Percentiles rank a stretch among this genome's conserved stretches.
phyloP scores from a whole-genome alignment of 176 grass and related monocot species.

The Rhipidocladum racemiflorum region DNA sequence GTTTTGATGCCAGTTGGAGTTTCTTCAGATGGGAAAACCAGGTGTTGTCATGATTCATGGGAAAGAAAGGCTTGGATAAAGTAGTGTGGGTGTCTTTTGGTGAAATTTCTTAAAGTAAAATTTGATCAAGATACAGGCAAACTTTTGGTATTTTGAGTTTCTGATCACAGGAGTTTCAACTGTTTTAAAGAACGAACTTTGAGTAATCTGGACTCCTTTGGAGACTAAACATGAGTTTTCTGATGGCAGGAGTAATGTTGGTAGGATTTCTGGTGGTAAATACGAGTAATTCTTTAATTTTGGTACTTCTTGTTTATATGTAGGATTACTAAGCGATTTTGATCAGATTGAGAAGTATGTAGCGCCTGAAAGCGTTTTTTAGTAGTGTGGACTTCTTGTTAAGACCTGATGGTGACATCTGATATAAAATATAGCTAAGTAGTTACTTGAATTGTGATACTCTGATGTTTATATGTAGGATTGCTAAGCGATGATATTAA shows the following conservation, averaged over 20 bases:
- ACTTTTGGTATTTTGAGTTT: background rate
- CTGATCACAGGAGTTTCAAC: background rate
- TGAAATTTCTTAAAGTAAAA: background rate
- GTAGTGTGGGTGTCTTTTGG: background rate
- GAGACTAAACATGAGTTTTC: background rate
- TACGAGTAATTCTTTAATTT: background rate
- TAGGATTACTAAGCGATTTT: too few relatives aligned
- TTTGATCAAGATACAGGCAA: background rate
- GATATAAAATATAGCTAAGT: background rate
- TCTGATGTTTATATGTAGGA: background rate
- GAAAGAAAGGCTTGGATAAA: background rate
- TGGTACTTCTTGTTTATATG: too few relatives aligned
- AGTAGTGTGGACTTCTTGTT: constrained; percentile 1
- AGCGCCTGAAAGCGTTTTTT: background rate
- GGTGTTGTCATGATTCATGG: background rate
- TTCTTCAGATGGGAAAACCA: constrained; percentile 19
- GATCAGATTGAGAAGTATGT: background rate
- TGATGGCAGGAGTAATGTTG: background rate
- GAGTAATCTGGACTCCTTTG: background rate
- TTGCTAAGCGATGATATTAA: background rate
- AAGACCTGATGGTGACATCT: constrained; percentile 10
- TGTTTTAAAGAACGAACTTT: background rate
- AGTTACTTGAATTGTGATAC: background rate
- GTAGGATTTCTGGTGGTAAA: background rate
- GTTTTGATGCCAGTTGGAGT: constrained; percentile 15